Evolutionary conservation across 768 basidiomycete species (phyloP).

Genomic region (Plicaturopsis crispa): DNA sequence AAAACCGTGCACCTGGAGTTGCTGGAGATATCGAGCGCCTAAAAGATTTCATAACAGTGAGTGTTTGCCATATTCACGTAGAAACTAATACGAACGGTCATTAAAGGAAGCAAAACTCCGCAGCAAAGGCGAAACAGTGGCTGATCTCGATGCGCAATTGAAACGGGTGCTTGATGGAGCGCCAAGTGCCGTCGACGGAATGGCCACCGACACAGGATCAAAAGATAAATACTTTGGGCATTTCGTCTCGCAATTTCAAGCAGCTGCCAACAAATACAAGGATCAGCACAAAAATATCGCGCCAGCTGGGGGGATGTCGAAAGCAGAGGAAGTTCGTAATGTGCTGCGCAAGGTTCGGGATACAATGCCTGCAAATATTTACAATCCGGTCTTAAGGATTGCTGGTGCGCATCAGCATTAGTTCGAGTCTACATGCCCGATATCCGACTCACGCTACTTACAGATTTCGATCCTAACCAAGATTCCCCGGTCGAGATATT

Average conservation of each 20-base stretch:
- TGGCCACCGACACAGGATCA: slow-evolving; percentile 5
- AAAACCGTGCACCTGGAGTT: slow-evolving; percentile 6
- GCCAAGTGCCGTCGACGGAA: slow-evolving; percentile 10
- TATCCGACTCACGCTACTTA: too few species aligned
- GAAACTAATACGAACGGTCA: not conserved
- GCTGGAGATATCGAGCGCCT: slow-evolving; percentile 12
- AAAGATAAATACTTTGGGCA: slow-evolving; percentile 6
- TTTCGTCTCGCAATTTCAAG: slow-evolving; percentile 12
- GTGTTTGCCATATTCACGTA: too few species aligned
- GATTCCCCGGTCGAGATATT: slow-evolving; percentile 31
- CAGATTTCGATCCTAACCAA: slow-evolving; percentile 24
- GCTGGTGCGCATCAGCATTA: slow-evolving; percentile 6
- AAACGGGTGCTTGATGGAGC: slow-evolving; percentile 9
- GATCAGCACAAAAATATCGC: not conserved
- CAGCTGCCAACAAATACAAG: slow-evolving; percentile 11
- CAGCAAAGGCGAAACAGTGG: slow-evolving; percentile 9
- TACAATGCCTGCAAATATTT: slow-evolving; percentile 10
- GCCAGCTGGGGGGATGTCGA: too few species aligned
- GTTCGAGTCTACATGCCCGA: too few species aligned
- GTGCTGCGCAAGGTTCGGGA: not conserved
- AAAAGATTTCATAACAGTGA: slow-evolving; percentile 16
- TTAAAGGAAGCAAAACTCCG: slow-evolving; percentile 11
- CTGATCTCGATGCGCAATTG: slow-evolving; percentile 12
- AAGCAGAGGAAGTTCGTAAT: slow-evolving; percentile 10
- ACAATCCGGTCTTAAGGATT: slow-evolving; percentile 27